Conservation (phyloP, 768 basidiomycete species). For the Auricularia heimuer region DNA sequence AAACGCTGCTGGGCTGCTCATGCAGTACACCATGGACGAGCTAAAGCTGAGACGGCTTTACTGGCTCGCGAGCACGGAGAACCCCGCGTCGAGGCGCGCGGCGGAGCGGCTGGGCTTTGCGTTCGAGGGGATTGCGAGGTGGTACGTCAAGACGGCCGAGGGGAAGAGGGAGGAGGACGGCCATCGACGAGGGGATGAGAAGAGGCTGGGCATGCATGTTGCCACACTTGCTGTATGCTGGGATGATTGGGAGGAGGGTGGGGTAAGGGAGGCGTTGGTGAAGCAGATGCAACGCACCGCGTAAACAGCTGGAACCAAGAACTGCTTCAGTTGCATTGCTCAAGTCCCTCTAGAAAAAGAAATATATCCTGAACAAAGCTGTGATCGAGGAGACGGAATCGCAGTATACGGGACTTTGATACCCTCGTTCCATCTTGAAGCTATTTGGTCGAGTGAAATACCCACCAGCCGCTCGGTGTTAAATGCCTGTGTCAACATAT, state of each 20-base stretch:
- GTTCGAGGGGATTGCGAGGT: constrained; percentile 41
- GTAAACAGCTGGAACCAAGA: no score
- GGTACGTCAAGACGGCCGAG: constrained; percentile 40
- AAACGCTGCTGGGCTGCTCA: constrained; percentile 29
- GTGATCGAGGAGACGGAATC: no score
- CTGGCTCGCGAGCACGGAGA: constrained; percentile 46
- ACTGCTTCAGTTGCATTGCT: no score
- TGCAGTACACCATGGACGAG: constrained; percentile 21
- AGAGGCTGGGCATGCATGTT: constrained; percentile 30
- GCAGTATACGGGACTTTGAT: no score
- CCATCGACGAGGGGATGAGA: constrained; percentile 18
- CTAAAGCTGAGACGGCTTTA: constrained; percentile 51
- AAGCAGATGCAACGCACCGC: not conserved
- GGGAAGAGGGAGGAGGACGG: constrained; percentile 25
- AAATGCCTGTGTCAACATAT: no score
- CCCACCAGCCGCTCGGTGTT: no score
- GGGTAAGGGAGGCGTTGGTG: not conserved
- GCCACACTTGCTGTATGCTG: constrained; percentile 42
- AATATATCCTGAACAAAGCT: no score
- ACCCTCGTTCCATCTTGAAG: no score
- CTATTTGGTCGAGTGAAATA: no score
- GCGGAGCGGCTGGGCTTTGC: constrained; percentile 55
- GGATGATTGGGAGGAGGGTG: constrained; percentile 45
- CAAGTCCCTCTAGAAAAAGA: no score
- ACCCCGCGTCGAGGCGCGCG: constrained; percentile 36